Evolutionary conservation across 2,329 filamentous ascomycete genomes (phyloP).

Genomic region (Alternaria arbusti): DNA sequence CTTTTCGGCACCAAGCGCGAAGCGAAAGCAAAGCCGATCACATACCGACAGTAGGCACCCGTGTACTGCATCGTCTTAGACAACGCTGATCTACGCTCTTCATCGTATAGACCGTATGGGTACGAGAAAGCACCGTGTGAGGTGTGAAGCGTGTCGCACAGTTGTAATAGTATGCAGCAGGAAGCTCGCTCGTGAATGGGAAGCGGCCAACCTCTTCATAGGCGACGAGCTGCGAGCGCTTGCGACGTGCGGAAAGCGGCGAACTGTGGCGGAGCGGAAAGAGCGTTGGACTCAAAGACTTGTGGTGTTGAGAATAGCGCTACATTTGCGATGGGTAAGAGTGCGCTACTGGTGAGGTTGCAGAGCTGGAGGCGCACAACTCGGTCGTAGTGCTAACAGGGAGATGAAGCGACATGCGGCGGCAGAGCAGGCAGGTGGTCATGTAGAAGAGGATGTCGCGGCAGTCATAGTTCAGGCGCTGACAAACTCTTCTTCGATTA

Average conservation of each 20-base stretch:
- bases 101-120: background rate
- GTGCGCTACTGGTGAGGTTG: background rate
- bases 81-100: background rate
- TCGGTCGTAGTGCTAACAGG: background rate
- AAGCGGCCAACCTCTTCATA: background rate
- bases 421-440: background rate
- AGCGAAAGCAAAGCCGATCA: background rate
- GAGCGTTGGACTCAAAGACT: background rate
- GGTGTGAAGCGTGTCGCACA: background rate
- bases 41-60: background rate
- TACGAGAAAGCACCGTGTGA: background rate
- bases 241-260: background rate
- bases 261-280: background rate
- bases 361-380: background rate
- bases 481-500: conserved; percentile 36
- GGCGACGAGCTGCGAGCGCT: background rate
- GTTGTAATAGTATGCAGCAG: background rate
- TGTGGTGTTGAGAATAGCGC: background rate
- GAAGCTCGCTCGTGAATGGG: background rate
- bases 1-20: background rate
- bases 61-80: background rate
- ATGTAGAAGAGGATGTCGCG: background rate
- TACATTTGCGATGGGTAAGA: background rate
- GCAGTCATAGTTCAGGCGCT: background rate
- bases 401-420: background rate